Base-by-base conservation (phyloP, 2,329 filamentous ascomycete genomes). In the Emmonsiellopsis sp. region DNA sequence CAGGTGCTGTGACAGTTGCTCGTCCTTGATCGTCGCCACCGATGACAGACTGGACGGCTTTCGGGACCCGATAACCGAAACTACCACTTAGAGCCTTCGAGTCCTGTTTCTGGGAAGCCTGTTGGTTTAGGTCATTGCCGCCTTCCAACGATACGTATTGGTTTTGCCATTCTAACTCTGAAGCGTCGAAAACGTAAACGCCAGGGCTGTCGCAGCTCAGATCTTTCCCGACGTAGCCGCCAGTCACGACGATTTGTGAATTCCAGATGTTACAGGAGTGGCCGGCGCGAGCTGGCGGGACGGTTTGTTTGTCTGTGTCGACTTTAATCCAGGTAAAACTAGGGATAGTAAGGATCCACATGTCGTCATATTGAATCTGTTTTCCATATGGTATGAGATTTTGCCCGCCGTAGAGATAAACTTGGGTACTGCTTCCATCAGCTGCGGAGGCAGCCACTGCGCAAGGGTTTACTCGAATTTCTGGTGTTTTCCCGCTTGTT, bases 321-420 rank as follows among this genome's bases (percentile, higher is more conserved):
- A 86, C 83, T 62, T 82, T 72, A 51, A 85, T 85, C 89, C 89
- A 93, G 4, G 81, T 87, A 65, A 94, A 94, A 0, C 84, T 85
- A 0, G 89, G 89, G 5, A 94, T 72, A 0, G 87, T 88, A 10
- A 93, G 73, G 20, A 90, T 84, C 87, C 87, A 93, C 73, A 87
- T 82, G 62, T 90, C 85, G 30, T 82, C 79, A 63, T 86, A 91
- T 58, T 82, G 78, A 0, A 66, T 76, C 60, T 82, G 80, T 7
- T 73, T 62, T 13, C 70, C 82, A 55, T 76, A 79, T 0, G 86
- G 85, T 30, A 81, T 75, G 1, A 90, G 73, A 58, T 87, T 86
- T 64, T 90, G 87, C 0, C 87, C 87, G 10, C 85, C 87, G 63
- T 86, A 90, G 71, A 90, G 79, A 69, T 90, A 89, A 44, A 91